Percentiles rank a stretch among this genome's conserved stretches.
Conservation (phyloP, 371 early-diverging fungal species). For the Mucor mucedo region DNA sequence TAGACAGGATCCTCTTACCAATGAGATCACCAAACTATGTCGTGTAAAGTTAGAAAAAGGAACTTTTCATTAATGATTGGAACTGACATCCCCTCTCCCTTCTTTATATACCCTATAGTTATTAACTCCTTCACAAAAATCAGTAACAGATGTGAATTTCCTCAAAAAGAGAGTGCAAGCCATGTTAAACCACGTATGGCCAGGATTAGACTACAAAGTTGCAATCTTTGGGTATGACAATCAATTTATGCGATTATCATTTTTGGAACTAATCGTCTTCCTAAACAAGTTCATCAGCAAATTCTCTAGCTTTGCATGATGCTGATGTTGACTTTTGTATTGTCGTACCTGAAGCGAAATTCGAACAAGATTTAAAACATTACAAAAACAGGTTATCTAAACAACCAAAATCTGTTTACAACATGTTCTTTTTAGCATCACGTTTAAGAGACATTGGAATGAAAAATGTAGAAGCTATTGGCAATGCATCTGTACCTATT, state of each 20-base stretch:
- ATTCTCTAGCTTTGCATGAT: conserved; percentile 27
- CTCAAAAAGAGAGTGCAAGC: conserved; percentile 10
- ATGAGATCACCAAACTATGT: conserved; percentile 11
- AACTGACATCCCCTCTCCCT: neutral
- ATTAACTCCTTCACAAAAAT: neutral
- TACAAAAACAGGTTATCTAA: conserved; percentile 2
- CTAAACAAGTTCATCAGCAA: conserved; percentile 34
- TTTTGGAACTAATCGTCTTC: neutral
- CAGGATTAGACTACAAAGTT: conserved; percentile 16
- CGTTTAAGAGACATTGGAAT: conserved; percentile 32
- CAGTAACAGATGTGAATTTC: neutral
- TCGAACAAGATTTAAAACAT: conserved; percentile 11
- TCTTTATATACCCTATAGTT: neutral
- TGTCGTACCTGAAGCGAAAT: conserved; percentile 28
- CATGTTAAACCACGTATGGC: conserved; percentile 25
- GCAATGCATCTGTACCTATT: conserved; percentile 62
- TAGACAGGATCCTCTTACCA: conserved; percentile 1
- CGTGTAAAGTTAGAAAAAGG: neutral
- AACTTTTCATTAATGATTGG: neutral
- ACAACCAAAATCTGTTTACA: conserved; percentile 27
- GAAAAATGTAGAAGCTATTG: conserved; percentile 32
- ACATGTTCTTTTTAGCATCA: conserved; percentile 32
- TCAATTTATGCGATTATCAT: neutral
- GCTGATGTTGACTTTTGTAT: conserved; percentile 49
- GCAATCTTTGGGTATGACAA: conserved; percentile 35